phyloP scores from a whole-genome alignment of 2,329 filamentous ascomycete genomes.

The Fonsecaea erecta region DNA sequence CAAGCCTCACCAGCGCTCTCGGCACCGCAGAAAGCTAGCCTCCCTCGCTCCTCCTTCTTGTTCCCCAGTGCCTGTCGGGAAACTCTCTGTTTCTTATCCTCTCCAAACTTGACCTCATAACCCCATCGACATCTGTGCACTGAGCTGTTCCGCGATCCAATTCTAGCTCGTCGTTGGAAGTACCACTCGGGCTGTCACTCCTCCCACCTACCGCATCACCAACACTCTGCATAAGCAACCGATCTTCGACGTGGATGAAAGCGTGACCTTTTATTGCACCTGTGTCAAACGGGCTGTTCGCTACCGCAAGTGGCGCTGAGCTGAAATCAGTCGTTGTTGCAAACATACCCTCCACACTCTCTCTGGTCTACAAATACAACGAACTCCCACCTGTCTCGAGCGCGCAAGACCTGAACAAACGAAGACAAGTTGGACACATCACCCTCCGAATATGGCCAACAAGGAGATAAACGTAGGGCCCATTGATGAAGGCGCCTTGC shows the following conservation, averaged over 20 bases:
- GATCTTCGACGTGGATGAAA: slow-evolving; percentile 19
- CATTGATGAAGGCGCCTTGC: slow-evolving; percentile 21
- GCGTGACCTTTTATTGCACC: slow-evolving; percentile 27
- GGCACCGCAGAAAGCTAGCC: background rate
- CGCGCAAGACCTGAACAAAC: background rate
- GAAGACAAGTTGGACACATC: background rate
- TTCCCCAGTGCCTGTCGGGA: background rate
- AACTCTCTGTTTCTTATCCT: background rate
- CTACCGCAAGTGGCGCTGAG: slow-evolving; percentile 35
- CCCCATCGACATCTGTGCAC: background rate
- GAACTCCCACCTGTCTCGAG: background rate
- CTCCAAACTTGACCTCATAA: background rate
- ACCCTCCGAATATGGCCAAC: slow-evolving; percentile 14
- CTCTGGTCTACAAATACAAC: slow-evolving; percentile 8
- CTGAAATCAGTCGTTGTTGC: slow-evolving; percentile 1
- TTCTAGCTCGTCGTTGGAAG: background rate
- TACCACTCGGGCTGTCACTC: slow-evolving; percentile 1
- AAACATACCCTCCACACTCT: background rate
- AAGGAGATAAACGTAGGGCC: slow-evolving; percentile 20
- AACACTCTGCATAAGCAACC: slow-evolving; percentile 27
- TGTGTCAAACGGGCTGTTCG: slow-evolving; percentile 32
- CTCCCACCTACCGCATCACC: slow-evolving; percentile 12
- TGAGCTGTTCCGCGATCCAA: background rate
- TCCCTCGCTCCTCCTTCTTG: slow-evolving; percentile 5
- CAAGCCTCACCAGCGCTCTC: slow-evolving; percentile 11